A percentile compares a stretch with the other conserved stretches of the same genome.
Evolutionary conservation across 352 stramenopile genomes (phyloP).

Genomic region (Blastocystis hominis): DNA sequence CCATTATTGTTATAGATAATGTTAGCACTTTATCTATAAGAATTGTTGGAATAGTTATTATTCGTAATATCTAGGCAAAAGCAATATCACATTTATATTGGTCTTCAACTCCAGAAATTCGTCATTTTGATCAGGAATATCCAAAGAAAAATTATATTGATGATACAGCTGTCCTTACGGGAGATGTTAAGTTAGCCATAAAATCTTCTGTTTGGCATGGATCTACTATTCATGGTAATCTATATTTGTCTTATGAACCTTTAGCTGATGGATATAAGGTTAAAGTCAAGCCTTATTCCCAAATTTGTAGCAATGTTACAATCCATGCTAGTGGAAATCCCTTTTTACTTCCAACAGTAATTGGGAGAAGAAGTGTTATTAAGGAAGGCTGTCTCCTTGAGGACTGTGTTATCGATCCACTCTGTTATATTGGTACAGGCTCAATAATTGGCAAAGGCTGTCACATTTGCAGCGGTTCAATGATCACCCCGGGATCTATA

Average conservation of each 20-base stretch:
- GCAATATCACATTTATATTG: too few relatives aligned
- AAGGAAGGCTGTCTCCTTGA: slow-evolving; percentile 63
- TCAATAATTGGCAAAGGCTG: slow-evolving; percentile 80
- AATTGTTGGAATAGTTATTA: too few relatives aligned
- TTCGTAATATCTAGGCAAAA: too few relatives aligned
- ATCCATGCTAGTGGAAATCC: slow-evolving; percentile 70
- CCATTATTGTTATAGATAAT: too few relatives aligned
- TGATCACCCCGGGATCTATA: slow-evolving; percentile 83
- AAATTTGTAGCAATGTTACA: slow-evolving; percentile 87
- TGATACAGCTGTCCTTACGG: slow-evolving; percentile 85
- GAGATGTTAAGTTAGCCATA: slow-evolving; percentile 83
- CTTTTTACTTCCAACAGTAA: slow-evolving; percentile 68
- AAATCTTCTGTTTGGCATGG: slow-evolving; percentile 88
- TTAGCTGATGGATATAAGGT: slow-evolving; percentile 75
- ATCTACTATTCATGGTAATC: slow-evolving; percentile 77
- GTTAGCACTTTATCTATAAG: too few relatives aligned
- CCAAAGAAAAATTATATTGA: too few relatives aligned
- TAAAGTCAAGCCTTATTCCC: slow-evolving; percentile 84
- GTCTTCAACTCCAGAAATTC: too few relatives aligned
- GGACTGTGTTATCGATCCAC: slow-evolving; percentile 86
- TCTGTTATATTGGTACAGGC: slow-evolving; percentile 87
- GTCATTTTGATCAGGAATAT: too few relatives aligned
- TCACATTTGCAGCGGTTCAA: slow-evolving; percentile 80
- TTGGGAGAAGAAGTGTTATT: slow-evolving; percentile 87
- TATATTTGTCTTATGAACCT: neutral